These are phyloP conservation scores for Phytophthora idaei DNA, from an alignment of 352 stramenopile species.

Conservation along the genomic window DNA sequence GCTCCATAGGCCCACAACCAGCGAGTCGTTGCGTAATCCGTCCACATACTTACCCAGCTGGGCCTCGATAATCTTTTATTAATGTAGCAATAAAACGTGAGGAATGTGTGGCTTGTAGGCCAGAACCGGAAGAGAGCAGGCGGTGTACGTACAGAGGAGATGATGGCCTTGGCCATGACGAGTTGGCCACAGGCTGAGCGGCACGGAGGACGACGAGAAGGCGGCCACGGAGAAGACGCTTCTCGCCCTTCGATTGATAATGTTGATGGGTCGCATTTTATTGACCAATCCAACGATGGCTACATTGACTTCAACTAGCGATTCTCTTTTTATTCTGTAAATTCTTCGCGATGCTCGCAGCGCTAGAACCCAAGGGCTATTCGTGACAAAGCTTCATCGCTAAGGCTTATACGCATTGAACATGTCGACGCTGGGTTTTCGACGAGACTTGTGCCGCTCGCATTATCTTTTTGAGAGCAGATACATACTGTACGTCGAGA, in stretches of 20 bases:
- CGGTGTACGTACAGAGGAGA: slow-evolving; percentile 56
- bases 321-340: too few relatives aligned
- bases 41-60: slow-evolving; percentile 87
- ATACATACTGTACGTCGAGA: too few relatives aligned
- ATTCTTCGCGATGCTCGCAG: too few relatives aligned
- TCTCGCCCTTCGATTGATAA: neutral
- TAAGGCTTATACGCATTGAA: too few relatives aligned
- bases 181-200: neutral
- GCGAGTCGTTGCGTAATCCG: slow-evolving; percentile 73
- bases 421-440: too few relatives aligned
- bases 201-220: neutral
- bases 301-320: neutral
- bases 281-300: neutral
- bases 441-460: too few relatives aligned
- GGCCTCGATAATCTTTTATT: slow-evolving; percentile 69
- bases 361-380: too few relatives aligned
- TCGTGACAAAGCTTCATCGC: too few relatives aligned
- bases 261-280: neutral
- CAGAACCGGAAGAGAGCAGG: neutral
- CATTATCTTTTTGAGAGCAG: too few relatives aligned
- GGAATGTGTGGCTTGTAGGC: neutral
- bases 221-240: neutral
- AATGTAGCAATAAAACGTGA: slow-evolving; percentile 2
- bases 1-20: slow-evolving; percentile 86
- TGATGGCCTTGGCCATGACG: slow-evolving; percentile 73